A percentile compares a stretch with the other conserved stretches of the same genome.
These are phyloP conservation scores for Arachis hypogaea DNA, from an alignment of 306 rosid genomes.

Conservation along the genomic window DNA sequence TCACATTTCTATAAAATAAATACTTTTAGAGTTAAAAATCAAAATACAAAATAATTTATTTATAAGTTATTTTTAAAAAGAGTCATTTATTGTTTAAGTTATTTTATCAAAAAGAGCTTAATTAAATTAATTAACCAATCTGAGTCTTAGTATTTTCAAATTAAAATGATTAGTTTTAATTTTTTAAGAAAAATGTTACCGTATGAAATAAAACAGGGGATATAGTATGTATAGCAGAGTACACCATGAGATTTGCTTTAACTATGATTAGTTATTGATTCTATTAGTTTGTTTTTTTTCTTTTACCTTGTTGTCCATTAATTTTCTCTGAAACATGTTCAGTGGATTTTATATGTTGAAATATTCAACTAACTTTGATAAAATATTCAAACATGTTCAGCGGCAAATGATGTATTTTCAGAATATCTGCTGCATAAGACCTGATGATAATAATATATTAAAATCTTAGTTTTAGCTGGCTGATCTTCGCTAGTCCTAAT, in stretches of 20 bases:
- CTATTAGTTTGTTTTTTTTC: background rate
- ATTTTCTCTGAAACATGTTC: conserved; percentile 11
- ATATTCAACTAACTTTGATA: background rate
- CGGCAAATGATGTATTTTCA: background rate
- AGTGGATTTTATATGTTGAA: background rate
- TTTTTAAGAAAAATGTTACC: background rate
- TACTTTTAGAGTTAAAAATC: too few species aligned
- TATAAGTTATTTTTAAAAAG: too few species aligned
- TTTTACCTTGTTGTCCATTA: background rate
- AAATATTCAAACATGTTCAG: background rate
- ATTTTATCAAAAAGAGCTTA: too few species aligned
- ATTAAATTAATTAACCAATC: too few species aligned
- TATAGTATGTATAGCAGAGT: background rate
- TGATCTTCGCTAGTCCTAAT: conserved; percentile 1
- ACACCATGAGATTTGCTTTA: background rate
- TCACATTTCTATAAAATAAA: too few species aligned
- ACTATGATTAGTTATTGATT: background rate
- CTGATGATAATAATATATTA: background rate
- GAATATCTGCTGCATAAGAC: background rate
- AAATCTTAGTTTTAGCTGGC: background rate
- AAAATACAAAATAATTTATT: too few species aligned
- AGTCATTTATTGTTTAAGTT: too few species aligned
- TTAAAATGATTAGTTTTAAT: background rate
- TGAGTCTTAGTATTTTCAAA: too few species aligned
- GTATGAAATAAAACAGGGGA: background rate